Base-by-base conservation (phyloP, 192 early-diverging fungal species). In the Podila epigama region DNA sequence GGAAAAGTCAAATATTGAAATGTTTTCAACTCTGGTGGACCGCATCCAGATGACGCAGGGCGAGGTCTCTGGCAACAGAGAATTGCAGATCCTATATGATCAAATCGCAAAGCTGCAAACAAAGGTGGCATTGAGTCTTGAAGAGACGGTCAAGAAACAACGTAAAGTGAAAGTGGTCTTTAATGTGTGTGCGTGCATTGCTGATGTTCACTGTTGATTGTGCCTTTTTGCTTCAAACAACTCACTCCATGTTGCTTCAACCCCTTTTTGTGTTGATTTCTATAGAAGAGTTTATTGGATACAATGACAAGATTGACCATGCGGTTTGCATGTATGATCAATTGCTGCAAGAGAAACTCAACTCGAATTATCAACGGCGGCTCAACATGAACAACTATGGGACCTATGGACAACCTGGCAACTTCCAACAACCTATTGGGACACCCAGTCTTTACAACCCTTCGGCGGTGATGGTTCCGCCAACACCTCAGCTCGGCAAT, bases 11-110 rank as follows among this genome's bases (percentile, higher is more conserved):
- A 97, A 95, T 39, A 89, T 99, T 33, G 87, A 93, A 72, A 68
- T 97, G 11, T 99, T 99, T 58, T 86, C 93, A 32, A 88, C 95
- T 15, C 83, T 98, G 12, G 86, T 99, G 56, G 90, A 94, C 40
- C 82, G 91, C 51, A 88, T 96, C 28, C 92, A 92, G 53, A 84
- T 79, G 51, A 86, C 85, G n/a, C 94, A 94, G 2, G 90, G 92
- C 33, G 93, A 91, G 53, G 88, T 97, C 28, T 81, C 82, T 32
- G 83, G 87, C 51, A 88, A 96, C 58, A 87, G 88, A 7, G 93
- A 95, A 82, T 75, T 96, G 39, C 93, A 93, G 66, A 89, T 83
- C 48, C 85, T 98, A 22, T 93, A 96, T 70, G 91, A 86, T n/a
- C 91, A 91, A 83, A 94, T 99, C 36, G 89, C 89, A 7, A 85